Conservation (phyloP, 441 rosid species). For the Brassica balearica region DNA sequence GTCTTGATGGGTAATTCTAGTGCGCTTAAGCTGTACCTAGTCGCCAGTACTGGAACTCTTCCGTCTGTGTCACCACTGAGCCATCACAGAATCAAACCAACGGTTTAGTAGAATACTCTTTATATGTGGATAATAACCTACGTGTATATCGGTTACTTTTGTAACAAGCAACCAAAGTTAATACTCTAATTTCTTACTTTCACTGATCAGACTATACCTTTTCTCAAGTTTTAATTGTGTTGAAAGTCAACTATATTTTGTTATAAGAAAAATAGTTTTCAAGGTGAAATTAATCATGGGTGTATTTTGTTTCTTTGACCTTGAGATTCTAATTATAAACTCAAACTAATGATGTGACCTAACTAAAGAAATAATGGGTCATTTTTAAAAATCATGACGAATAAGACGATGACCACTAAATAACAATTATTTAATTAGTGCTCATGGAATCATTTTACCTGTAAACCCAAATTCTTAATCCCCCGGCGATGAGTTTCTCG, state of each 20-base stretch:
- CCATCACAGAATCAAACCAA: constrained; percentile 26
- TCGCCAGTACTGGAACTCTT: constrained; percentile 89
- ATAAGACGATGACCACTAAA: neutral
- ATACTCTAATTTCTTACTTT: neutral
- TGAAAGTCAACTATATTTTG: neutral
- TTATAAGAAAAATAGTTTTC: neutral
- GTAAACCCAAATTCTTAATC: constrained; percentile 91
- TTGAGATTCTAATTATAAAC: neutral
- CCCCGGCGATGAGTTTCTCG: constrained; percentile 74
- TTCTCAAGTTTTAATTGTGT: no score
- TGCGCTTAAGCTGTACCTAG: constrained; percentile 73
- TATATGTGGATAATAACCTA: neutral
- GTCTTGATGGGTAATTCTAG: constrained; percentile 69
- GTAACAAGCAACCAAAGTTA: constrained; percentile 8
- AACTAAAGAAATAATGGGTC: neutral
- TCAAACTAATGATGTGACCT: neutral
- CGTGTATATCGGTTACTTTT: constrained; percentile 10
- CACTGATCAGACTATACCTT: no score
- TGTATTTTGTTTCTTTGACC: neutral
- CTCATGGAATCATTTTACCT: constrained; percentile 33
- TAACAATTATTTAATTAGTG: neutral
- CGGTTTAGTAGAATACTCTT: constrained; percentile 3
- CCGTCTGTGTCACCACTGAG: constrained; percentile 97
- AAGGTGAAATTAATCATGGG: neutral
- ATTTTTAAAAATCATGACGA: neutral